A percentile compares a stretch with the other conserved stretches of the same genome.
phyloP scores from a whole-genome alignment of 169 alveolate genomes.

The Plasmodium chabaudi region DNA sequence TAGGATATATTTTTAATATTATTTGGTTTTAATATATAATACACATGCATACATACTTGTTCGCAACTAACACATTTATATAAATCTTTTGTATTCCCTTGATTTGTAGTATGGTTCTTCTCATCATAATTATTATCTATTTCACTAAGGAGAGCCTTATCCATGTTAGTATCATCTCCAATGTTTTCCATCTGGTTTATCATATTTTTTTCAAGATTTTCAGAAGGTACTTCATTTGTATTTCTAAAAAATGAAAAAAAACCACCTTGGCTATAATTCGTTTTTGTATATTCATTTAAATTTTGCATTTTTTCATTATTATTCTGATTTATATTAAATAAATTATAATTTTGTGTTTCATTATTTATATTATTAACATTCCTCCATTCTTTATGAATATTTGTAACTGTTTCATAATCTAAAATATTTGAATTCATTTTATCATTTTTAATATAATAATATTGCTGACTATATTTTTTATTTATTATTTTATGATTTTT shows the following conservation, averaged over 20 bases:
- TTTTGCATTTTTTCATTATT: no score
- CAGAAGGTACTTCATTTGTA: no score
- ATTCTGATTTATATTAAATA: no score
- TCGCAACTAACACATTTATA: constrained; percentile 67
- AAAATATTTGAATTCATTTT: not conserved
- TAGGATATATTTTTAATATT: constrained; percentile 48
- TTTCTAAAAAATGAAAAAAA: no score
- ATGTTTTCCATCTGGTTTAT: no score
- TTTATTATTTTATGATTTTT: constrained; percentile 20
- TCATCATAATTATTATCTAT: not conserved
- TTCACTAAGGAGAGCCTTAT: no score
- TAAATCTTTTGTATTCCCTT: not conserved
- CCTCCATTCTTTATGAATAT: constrained; percentile 31
- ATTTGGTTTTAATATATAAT: constrained; percentile 56
- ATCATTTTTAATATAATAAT: not conserved
- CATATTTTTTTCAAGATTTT: no score
- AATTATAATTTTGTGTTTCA: no score
- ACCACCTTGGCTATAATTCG: no score
- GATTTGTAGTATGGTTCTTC: not conserved
- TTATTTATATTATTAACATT: not conserved
- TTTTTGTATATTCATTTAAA: no score
- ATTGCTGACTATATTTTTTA: not conserved
- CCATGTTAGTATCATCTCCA: no score
- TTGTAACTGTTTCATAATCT: constrained; percentile 23
- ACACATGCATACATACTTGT: constrained; percentile 16